These are phyloP conservation scores for Ceratocystis colombiana DNA, from an alignment of 2,329 filamentous ascomycete species.

Conservation along the genomic window DNA sequence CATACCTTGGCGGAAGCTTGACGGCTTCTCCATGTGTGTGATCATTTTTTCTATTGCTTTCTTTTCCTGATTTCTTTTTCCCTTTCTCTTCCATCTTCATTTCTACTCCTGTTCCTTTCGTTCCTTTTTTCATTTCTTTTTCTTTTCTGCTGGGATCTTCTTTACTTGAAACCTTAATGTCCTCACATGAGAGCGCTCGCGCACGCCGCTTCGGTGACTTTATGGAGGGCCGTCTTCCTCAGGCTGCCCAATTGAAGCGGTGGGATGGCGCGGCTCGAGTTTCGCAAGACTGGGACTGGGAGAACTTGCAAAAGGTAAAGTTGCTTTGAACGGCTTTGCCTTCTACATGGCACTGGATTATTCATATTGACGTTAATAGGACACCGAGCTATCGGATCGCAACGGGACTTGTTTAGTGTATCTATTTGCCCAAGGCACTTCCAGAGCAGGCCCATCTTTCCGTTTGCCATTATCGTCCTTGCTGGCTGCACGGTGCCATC, in stretches of 20 bases:
- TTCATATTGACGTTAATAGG: conserved; percentile 38
- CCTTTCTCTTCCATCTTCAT: not conserved
- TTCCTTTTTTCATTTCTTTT: not conserved
- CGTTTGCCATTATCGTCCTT: conserved; percentile 51
- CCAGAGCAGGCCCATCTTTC: conserved; percentile 56
- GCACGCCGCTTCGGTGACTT: conserved; percentile 29
- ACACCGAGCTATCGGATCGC: conserved; percentile 59
- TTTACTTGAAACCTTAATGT: conserved; percentile 2
- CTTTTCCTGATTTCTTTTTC: conserved; percentile 14
- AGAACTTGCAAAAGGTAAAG: conserved; percentile 39
- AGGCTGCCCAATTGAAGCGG: conserved; percentile 35
- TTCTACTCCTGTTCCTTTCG: not conserved
- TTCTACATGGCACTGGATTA: conserved; percentile 19
- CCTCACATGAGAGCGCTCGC: conserved; percentile 25
- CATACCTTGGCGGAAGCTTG: not conserved
- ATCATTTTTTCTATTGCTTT: not conserved
- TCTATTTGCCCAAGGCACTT: conserved; percentile 56
- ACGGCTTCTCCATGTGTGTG: not conserved
- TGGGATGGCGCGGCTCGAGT: conserved; percentile 43
- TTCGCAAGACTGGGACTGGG: conserved; percentile 42
- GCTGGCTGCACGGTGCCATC: conserved; percentile 47
- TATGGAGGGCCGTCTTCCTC: conserved; percentile 29
- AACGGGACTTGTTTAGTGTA: conserved; percentile 61
- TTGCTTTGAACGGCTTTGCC: conserved; percentile 10
- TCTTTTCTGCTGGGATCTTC: not conserved